Conservation (phyloP, 805 yeast species). For the Phaffomyces antillensis region DNA sequence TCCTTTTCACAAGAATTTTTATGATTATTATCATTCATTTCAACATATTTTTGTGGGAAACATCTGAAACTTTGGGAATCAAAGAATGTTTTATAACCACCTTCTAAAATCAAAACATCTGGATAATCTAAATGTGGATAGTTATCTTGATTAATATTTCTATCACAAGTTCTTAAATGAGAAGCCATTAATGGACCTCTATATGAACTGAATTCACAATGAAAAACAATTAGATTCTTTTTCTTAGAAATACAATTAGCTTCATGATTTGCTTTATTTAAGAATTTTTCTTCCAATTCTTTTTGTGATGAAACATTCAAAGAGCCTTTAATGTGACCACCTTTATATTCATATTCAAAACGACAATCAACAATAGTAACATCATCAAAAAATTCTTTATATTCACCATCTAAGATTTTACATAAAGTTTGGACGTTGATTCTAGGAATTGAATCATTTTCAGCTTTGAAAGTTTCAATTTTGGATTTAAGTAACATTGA, state of each 20-base stretch:
- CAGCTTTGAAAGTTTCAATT: slow-evolving; percentile 36
- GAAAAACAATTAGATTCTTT: slow-evolving; percentile 64
- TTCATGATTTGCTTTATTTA: slow-evolving; percentile 1
- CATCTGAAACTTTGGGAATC: slow-evolving; percentile 53
- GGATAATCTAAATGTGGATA: slow-evolving; percentile 86
- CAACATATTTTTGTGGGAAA: slow-evolving; percentile 72
- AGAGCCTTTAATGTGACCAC: slow-evolving; percentile 89
- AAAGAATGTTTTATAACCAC: slow-evolving; percentile 83
- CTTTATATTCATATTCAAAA: slow-evolving; percentile 84
- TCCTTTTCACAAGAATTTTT: slow-evolving; percentile 47
- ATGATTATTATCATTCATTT: slow-evolving; percentile 66
- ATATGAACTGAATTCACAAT: slow-evolving; percentile 89
- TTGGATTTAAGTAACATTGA: slow-evolving; percentile 23
- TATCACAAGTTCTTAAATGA: slow-evolving; percentile 76
- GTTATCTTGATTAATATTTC: slow-evolving; percentile 59
- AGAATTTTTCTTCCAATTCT: slow-evolving; percentile 53
- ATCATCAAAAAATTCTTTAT: slow-evolving; percentile 34
- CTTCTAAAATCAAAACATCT: slow-evolving; percentile 80
- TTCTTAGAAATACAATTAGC: slow-evolving; percentile 15
- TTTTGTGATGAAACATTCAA: slow-evolving; percentile 66
- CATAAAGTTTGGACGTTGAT: slow-evolving; percentile 53
- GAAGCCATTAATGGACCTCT: slow-evolving; percentile 94
- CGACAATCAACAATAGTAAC: slow-evolving; percentile 75
- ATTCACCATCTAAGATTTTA: slow-evolving; percentile 50
- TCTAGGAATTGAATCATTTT: slow-evolving; percentile 62